Evolutionary conservation across 129 eudicot genomes (phyloP).

Genomic region (Sambucus nigra): DNA sequence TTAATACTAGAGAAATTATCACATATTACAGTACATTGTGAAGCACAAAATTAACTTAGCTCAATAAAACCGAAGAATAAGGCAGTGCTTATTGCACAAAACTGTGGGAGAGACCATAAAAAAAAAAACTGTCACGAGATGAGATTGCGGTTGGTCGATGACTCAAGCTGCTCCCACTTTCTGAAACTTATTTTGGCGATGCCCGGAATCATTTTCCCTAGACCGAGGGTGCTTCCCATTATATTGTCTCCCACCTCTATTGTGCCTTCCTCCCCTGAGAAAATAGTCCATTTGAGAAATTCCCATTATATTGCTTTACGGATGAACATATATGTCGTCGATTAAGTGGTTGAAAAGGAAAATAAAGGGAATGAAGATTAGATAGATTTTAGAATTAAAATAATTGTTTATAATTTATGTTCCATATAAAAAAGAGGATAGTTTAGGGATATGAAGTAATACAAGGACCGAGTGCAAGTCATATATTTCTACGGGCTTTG

Average conservation of each 20-base stretch:
- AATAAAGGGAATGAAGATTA: too few species aligned
- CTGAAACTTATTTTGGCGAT: conserved; percentile 58
- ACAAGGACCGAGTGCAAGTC: too few species aligned
- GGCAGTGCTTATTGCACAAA: not conserved
- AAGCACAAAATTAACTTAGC: not conserved
- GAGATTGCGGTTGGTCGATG: not conserved
- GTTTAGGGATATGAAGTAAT: too few species aligned
- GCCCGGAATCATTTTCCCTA: conserved; percentile 33
- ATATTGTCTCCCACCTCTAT: conserved; percentile 56
- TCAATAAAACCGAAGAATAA: not conserved
- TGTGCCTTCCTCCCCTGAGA: conserved; percentile 67
- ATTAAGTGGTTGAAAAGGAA: too few species aligned
- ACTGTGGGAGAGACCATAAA: not conserved
- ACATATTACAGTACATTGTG: not conserved
- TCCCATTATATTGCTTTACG: too few species aligned
- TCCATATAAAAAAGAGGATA: too few species aligned
- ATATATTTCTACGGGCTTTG: too few species aligned
- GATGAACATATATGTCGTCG: too few species aligned
- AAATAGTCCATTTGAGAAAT: too few species aligned
- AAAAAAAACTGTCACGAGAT: not conserved
- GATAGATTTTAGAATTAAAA: too few species aligned
- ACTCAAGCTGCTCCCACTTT: conserved; percentile 45
- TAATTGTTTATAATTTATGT: too few species aligned
- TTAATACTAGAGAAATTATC: not conserved
- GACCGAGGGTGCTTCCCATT: conserved; percentile 59